phyloP scores from a whole-genome alignment of 2,329 filamentous ascomycete genomes.

The Fusarium torreyae region DNA sequence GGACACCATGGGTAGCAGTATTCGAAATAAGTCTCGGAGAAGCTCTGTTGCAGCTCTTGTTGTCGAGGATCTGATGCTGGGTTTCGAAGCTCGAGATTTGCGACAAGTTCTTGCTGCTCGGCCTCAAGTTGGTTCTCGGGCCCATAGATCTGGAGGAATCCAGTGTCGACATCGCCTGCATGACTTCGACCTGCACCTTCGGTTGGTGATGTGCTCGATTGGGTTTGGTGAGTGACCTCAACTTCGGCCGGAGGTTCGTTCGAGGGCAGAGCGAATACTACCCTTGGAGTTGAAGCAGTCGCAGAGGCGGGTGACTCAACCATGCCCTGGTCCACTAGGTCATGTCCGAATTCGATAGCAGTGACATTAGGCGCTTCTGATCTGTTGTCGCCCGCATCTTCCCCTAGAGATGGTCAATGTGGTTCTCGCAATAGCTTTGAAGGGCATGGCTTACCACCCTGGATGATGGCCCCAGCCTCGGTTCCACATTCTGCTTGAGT shows the following conservation, averaged over 20 bases:
- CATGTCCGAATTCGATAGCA: background rate
- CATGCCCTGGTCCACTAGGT: constrained; percentile 1
- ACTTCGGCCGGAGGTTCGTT: background rate
- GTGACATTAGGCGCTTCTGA: background rate
- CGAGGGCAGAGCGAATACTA: constrained; percentile 6
- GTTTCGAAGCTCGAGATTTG: constrained; percentile 44
- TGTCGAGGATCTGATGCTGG: constrained; percentile 36
- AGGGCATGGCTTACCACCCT: background rate
- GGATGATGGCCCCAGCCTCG: background rate
- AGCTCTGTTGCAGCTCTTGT: constrained; percentile 56
- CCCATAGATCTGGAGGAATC: constrained; percentile 54
- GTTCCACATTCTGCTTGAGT: constrained; percentile 6
- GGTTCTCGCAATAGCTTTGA: background rate
- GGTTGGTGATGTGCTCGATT: constrained; percentile 40
- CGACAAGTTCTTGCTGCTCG: constrained; percentile 51
- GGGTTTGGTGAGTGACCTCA: constrained; percentile 7
- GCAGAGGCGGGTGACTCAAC: constrained; percentile 14
- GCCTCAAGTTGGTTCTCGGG: constrained; percentile 54
- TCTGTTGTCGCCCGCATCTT: constrained; percentile 1
- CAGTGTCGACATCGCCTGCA: constrained; percentile 54
- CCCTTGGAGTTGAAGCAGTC: background rate
- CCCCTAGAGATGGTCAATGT: background rate
- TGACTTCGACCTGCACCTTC: constrained; percentile 47
- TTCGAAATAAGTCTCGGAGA: constrained; percentile 60
- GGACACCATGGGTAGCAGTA: constrained; percentile 62